Base-by-base conservation (phyloP, 192 early-diverging fungal species). In the Podila epigama region DNA sequence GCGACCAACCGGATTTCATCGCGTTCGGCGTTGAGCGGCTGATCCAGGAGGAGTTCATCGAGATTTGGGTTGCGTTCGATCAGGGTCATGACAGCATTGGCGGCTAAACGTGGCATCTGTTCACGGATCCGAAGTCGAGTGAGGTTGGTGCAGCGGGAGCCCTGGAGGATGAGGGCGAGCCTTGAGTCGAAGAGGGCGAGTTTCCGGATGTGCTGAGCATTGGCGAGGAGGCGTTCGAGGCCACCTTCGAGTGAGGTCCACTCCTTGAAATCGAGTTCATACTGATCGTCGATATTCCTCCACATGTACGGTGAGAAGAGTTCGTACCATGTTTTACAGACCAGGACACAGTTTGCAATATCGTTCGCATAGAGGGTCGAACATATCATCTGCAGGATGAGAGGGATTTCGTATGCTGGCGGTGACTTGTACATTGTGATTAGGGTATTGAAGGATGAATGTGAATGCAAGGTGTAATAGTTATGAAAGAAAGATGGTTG, bases 91-190 rank as follows among this genome's bases (percentile, higher is more conserved):
- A 48, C 44, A 22, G 44, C 44, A 22, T 48, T 48, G 4, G 44
- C 44, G 20, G 44, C 44, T 22, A 48, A 22, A 0, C 44, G 20
- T 5, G 44, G 44, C 44, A 48, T 48, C 44, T 48, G 44, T 9
- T 48, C 44, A 7, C 44, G 44, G 44, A 48, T 48, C 7, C 44
- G 44, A 22, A 48, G 44, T 18, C 44, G 44, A 9, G 44, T 48
- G 44, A 48, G 44, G 44, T 48, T 18, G 44, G 44, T 48, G 44
- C 18, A 18, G 44, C 44, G 44, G 20, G 44, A 48, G 44, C 44
- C 44, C 44, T 48, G 44, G 44, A 48, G 44, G 20, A 48, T 48
- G n/a, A 48, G 20, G 44, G 44, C 44, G n/a, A 48, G n/a, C n/a
- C 44, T 18, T 2, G 44, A 48, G 44, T 48, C 44, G 20, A 48